phyloP scores from a whole-genome alignment of 2,329 filamentous ascomycete genomes.

The Trichoderma guizhouense region DNA sequence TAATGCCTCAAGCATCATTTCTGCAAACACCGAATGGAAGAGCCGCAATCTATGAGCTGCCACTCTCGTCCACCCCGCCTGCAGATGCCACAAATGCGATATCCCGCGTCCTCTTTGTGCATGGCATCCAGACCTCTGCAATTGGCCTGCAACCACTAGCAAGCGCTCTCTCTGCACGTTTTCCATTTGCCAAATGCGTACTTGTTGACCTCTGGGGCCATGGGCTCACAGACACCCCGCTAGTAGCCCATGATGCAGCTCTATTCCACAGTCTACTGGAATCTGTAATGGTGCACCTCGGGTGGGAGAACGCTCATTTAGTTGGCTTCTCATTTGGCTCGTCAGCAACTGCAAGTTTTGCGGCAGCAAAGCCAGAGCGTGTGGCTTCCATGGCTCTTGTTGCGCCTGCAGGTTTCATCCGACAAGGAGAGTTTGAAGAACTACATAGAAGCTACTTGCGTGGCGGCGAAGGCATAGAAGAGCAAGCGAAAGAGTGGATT shows the following conservation, averaged over 20 bases:
- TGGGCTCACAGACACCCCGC: constrained; percentile 5
- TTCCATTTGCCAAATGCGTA: constrained; percentile 1
- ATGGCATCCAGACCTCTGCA: constrained; percentile 3
- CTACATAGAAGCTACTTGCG: not conserved
- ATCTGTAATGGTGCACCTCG: not conserved
- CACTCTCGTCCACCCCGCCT: not conserved
- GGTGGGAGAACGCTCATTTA: not conserved
- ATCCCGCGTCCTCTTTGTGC: not conserved
- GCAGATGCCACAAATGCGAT: not conserved
- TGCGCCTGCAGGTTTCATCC: constrained; percentile 1
- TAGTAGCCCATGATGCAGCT: not conserved
- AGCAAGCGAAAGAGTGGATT: not conserved
- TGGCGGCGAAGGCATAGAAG: not conserved
- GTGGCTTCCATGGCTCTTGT: not conserved
- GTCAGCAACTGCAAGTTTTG: not conserved
- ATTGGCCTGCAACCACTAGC: constrained; percentile 1
- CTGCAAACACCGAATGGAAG: not conserved
- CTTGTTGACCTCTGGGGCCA: constrained; percentile 12
- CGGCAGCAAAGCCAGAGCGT: not conserved
- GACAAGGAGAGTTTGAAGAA: not conserved
- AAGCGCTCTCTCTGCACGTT: not conserved
- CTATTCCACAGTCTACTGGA: not conserved
- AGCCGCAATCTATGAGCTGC: not conserved
- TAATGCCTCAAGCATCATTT: not conserved
- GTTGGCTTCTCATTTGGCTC: not conserved